Evolutionary conservation across 2,329 filamentous ascomycete genomes (phyloP), one percentile per base, ranked within the genome.

Genomic region (Aspergillus brasiliensis): DNA sequence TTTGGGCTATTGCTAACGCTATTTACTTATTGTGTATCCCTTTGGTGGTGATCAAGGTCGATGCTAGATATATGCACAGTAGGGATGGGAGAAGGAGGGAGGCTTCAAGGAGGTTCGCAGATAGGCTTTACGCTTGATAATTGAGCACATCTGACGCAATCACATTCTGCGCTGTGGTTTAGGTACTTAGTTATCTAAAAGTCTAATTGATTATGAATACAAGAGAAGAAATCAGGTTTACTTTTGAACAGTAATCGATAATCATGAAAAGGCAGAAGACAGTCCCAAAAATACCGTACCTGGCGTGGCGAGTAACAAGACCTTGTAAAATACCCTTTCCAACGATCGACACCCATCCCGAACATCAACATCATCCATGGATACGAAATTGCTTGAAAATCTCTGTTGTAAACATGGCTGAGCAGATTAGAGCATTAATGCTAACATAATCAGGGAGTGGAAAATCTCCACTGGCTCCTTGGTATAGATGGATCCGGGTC

Each of bases 391-490:
- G 8, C 34, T 42, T 44, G 11, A 8, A 54, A 28, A 17, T 34
- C 19, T 13, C 17, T 17, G 4, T 23, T n/a, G 3, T 17, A 25
- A 25, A 38, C 11, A 31, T 34, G 51, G 51, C 51, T 40, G 51
- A 40, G 51, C 51, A 19, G 7, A 38, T 52, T 52, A 40, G 51
- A 52, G 51, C 19, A 10, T 44, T 44, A 44, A 42, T 44, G 40
- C 40, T 44, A 21, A 13, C 17, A 21, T 11, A 44, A 23, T 44
- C 31, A 5, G 31, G 10, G n/a, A n/a, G 40, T 44, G n/a, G 6
- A 19, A 44, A 44, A 17, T 19, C 40, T 23, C 11, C 11, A 34
- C 31, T 34, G 31, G 31, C 5, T 34, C 31, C 31, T 49, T 49
- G 23, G 44, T 46, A 40, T 31, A 37, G 46, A 28, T 27, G 46